A percentile compares a stretch with the other conserved stretches of the same genome.
phyloP scores from a whole-genome alignment of 2,329 filamentous ascomycete genomes.

The Aspergillus persii region DNA sequence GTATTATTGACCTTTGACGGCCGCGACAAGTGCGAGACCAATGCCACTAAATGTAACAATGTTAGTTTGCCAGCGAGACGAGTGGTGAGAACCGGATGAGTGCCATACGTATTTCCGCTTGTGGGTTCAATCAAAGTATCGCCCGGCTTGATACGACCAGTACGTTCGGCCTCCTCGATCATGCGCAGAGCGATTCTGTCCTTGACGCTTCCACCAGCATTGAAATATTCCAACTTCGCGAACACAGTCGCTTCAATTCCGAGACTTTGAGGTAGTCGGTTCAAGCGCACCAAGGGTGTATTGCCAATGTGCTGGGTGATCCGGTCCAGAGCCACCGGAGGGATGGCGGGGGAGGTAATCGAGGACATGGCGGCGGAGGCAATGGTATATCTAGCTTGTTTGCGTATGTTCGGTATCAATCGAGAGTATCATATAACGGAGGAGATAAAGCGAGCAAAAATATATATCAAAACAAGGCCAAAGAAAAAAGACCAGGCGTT shows the following conservation, averaged over 20 bases:
- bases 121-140: constrained; percentile 98
- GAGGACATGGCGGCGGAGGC: constrained; percentile 43
- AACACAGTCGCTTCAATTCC: constrained; percentile 88
- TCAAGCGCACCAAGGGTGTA: constrained; percentile 90
- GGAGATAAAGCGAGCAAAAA: not conserved
- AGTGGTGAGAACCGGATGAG: not conserved
- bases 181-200: constrained; percentile 94
- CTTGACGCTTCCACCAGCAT: constrained; percentile 90
- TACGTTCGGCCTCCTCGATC: constrained; percentile 92
- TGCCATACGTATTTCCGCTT: constrained; percentile 77
- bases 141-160: constrained; percentile 90
- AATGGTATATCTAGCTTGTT: not conserved
- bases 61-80: not conserved
- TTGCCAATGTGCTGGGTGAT: constrained; percentile 90
- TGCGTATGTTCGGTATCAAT: no score
- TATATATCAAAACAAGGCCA: not conserved
- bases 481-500: not conserved
- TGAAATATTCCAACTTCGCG: constrained; percentile 90
- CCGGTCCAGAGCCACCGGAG: constrained; percentile 59
- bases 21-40: constrained; percentile 86
- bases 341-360: constrained; percentile 49
- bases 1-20: constrained; percentile 68
- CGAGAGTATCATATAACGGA: not conserved
- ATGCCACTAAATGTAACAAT: constrained; percentile 60
- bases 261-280: constrained; percentile 86